Evolutionary conservation across 768 basidiomycete species (phyloP).

Genomic region (Scleroderma citrinum): DNA sequence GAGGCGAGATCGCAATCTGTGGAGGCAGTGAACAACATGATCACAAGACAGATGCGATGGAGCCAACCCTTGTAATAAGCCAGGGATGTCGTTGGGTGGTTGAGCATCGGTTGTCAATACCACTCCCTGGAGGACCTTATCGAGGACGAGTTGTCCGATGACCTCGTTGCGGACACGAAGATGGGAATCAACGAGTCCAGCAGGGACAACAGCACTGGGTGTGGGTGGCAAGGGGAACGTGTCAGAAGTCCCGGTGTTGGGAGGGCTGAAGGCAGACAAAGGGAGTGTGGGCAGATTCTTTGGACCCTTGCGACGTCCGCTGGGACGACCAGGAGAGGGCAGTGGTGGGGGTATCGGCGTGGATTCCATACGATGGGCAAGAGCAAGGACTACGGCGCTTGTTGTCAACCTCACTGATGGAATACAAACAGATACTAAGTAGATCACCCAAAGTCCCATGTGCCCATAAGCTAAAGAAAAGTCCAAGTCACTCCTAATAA

Average conservation of each 20-base stretch:
- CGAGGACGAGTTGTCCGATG: constrained; percentile 33
- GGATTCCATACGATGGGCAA: neutral
- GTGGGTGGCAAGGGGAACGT: constrained; percentile 63
- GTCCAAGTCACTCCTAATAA: too few species aligned
- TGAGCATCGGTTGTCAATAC: constrained; percentile 47
- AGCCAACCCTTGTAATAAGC: constrained; percentile 36
- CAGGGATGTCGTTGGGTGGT: constrained; percentile 34
- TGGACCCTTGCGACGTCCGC: constrained; percentile 52
- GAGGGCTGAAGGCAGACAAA: constrained; percentile 68
- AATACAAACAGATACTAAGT: too few species aligned
- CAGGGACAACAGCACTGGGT: constrained; percentile 61
- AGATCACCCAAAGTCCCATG: too few species aligned
- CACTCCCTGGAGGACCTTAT: constrained; percentile 55
- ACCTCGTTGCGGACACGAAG: constrained; percentile 38
- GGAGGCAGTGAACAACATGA: neutral
- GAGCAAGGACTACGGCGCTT: neutral
- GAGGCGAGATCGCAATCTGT: constrained; percentile 14
- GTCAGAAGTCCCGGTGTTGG: constrained; percentile 61
- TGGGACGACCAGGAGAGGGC: constrained; percentile 36
- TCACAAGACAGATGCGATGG: neutral
- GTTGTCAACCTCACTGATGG: too few species aligned
- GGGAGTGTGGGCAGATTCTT: constrained; percentile 69
- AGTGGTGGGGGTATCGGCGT: constrained; percentile 16
- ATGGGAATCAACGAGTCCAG: constrained; percentile 61
- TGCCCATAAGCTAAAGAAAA: too few species aligned